Percentiles rank a stretch among this genome's conserved stretches.
phyloP scores from a whole-genome alignment of 163 green algal genomes.

The Smithsoniella earleae region DNA sequence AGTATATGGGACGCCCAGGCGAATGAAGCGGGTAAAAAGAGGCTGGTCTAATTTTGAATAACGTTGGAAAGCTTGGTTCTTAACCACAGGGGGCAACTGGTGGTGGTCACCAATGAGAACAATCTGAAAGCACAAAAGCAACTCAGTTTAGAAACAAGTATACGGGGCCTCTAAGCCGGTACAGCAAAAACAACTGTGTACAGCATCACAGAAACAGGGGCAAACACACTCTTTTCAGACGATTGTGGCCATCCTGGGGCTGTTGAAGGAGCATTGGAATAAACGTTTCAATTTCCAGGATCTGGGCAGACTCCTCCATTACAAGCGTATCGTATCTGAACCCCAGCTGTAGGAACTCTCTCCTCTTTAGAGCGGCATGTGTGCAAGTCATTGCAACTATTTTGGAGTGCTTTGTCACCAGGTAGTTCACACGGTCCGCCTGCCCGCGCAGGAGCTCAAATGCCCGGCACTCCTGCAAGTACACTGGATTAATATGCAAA shows the following conservation, averaged over 20 bases:
- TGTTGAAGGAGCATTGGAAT: constrained; percentile 91
- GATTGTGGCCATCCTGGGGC: constrained; percentile 56
- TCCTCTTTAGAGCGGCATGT: constrained; percentile 90
- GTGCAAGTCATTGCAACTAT: constrained; percentile 99
- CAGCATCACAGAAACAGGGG: not conserved
- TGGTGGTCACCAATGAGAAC: constrained; percentile 97
- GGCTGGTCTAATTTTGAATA: constrained; percentile 91
- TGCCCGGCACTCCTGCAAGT: constrained; percentile 84
- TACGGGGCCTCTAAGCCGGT: too few relatives aligned
- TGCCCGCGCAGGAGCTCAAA: constrained; percentile 93
- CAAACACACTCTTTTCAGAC: constrained; percentile 70
- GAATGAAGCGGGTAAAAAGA: constrained; percentile 94
- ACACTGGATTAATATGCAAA: too few relatives aligned
- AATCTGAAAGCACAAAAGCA: constrained; percentile 34
- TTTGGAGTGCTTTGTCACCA: constrained; percentile 76
- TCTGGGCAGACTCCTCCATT: constrained; percentile 94
- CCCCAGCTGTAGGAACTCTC: constrained; percentile 88
- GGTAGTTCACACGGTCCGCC: constrained; percentile 59
- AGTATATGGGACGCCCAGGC: constrained; percentile 86
- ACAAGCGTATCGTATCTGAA: constrained; percentile 98
- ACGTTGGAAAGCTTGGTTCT: constrained; percentile 93
- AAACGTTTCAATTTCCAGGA: constrained; percentile 98
- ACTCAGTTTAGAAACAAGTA: too few relatives aligned
- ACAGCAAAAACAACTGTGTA: not conserved
- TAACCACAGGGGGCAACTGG: constrained; percentile 96